phyloP scores from a whole-genome alignment of 495 filamentous ascomycete genomes.

The Echria macrotheca region DNA sequence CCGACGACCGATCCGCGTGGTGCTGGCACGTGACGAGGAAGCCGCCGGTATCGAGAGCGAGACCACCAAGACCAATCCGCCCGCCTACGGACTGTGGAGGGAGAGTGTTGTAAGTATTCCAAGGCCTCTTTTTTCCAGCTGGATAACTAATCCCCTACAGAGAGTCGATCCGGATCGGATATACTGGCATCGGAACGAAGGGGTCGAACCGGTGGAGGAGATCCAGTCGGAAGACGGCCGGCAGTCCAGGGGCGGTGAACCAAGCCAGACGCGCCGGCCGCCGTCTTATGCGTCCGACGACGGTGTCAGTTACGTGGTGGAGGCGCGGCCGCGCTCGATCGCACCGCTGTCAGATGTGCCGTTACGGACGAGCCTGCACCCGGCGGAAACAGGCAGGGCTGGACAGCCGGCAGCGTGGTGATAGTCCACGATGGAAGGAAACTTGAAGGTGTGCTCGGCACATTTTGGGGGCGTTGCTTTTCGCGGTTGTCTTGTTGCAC shows the following conservation, averaged over 20 bases:
- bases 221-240: background rate
- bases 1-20: constrained; percentile 55
- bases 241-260: constrained; percentile 14
- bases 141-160: constrained; percentile 29
- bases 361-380: constrained; percentile 34
- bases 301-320: constrained; percentile 62
- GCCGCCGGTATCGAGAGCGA: constrained; percentile 47
- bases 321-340: constrained; percentile 52
- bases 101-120: constrained; percentile 67
- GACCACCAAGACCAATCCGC: constrained; percentile 59
- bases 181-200: constrained; percentile 64
- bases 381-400: constrained; percentile 34
- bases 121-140: background rate
- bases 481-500: constrained; percentile 9
- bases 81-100: constrained; percentile 84
- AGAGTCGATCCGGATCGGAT: constrained; percentile 74
- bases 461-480: background rate
- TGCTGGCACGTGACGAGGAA: constrained; percentile 59
- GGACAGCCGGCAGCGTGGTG: constrained; percentile 21
- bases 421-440: too few species aligned
- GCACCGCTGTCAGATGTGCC: constrained; percentile 38
- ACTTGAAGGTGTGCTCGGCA: background rate
- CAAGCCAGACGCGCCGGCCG: constrained; percentile 37
- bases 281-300: constrained; percentile 70
- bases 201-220: constrained; percentile 7